Base-by-base conservation (phyloP, 1,139 yeast genomes). In the Candida sojae region DNA sequence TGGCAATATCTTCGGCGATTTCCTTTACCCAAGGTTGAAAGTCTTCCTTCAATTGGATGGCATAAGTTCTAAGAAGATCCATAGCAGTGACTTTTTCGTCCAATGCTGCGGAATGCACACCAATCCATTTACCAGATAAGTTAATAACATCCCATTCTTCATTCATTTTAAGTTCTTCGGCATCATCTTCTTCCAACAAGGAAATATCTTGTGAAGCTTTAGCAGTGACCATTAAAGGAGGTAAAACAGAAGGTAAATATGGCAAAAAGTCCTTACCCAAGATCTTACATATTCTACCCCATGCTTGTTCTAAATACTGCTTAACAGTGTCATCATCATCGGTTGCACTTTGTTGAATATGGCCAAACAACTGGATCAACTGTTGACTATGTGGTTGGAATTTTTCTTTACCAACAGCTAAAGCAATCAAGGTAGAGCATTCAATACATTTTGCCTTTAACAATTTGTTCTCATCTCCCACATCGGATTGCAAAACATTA, bases 101-200 rank as follows among this genome's bases (percentile, higher is more conserved):
- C 53, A 93, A 76, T 21, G 89, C 77, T 13, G 97, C 90, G 4
- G 97, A 90, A 64, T 92, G 96, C 46, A 93, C 91, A 25, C 98
- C 99, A 61, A 95, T 84, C 61, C 88, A 92, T 65, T 90, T 92
- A 47, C 99, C 99, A 29, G 92, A 85, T 37, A 91, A 73, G 57
- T 90, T 92, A 49, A 93, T 86, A 43, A 93, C 95, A 61, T 93
- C 99, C 96, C 97, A 93, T 53, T 92, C 97, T 44, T 92, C 96
- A 59, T 89, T 88, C 59, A 84, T 86, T 56, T 85, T 86, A 56
- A 82, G 82, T 56, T 86, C 90, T 49, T 90, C 96, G 11, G 86
- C 82, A 54, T 95, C 96, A 49, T 86, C 93, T 58, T 91, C 97
- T 56, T 91, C 97, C 47, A 93, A 80, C 47, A 93, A 73, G 37